Evolutionary conservation across 371 early-diverging fungal genomes (phyloP).

Genomic region (Saksenaea vasiformis): DNA sequence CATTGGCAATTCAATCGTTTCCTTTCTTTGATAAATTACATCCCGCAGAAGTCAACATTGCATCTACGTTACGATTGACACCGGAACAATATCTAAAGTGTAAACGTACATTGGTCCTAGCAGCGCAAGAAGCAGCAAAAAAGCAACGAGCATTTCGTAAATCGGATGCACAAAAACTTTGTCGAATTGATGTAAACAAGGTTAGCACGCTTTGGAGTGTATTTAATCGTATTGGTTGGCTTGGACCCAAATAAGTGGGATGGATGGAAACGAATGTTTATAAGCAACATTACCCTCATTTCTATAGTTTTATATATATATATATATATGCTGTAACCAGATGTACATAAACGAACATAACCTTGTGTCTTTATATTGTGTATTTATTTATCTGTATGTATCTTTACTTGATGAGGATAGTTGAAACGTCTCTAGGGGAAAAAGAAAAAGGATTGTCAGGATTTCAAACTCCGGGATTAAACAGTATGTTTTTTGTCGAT

Average conservation of each 20-base stretch:
- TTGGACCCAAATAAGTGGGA: slow-evolving; percentile 30
- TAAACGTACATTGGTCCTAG: slow-evolving; percentile 42
- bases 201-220: slow-evolving; percentile 42
- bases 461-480: background rate
- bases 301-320: background rate
- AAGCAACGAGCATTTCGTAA: slow-evolving; percentile 35
- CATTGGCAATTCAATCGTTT: slow-evolving; percentile 49
- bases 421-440: background rate
- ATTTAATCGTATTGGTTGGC: slow-evolving; percentile 45
- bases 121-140: slow-evolving; percentile 32
- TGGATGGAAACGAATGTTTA: slow-evolving; percentile 1
- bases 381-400: background rate
- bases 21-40: slow-evolving; percentile 56
- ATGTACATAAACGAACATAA: slow-evolving; percentile 1
- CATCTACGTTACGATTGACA: slow-evolving; percentile 67
- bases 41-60: slow-evolving; percentile 61
- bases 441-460: background rate
- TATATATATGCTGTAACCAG: background rate
- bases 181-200: slow-evolving; percentile 53
- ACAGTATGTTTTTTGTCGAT: background rate
- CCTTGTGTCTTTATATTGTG: background rate
- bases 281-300: background rate
- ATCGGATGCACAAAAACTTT: slow-evolving; percentile 52
- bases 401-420: background rate
- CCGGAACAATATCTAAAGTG: slow-evolving; percentile 70